A percentile compares a stretch with the other conserved stretches of the same genome.
Conservation (phyloP, 306 rosid genomes). For the Dryas octopetala region DNA sequence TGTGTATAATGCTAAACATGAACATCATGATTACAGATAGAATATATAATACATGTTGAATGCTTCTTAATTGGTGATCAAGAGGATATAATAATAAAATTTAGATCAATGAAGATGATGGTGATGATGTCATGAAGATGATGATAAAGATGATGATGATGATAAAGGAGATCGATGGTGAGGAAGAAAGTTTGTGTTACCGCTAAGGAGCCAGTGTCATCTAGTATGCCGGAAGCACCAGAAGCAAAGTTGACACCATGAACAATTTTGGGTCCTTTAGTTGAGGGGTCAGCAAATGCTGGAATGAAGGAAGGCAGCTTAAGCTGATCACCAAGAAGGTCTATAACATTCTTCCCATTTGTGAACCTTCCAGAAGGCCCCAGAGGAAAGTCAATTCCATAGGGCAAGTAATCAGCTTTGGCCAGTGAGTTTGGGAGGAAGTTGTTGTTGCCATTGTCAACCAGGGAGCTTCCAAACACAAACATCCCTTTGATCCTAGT, state of each 20-base stretch:
- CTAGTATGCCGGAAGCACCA: slow-evolving; percentile 53
- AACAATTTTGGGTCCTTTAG: slow-evolving; percentile 34
- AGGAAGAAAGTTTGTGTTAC: slow-evolving; percentile 17
- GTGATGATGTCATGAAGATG: not conserved
- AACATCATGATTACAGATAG: too few species aligned
- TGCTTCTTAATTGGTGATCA: too few species aligned
- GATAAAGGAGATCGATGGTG: not conserved
- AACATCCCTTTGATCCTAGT: slow-evolving; percentile 38
- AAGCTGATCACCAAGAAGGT: slow-evolving; percentile 40
- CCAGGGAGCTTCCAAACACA: slow-evolving; percentile 55
- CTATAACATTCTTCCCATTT: slow-evolving; percentile 48
- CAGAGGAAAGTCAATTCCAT: slow-evolving; percentile 45
- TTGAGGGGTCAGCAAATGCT: slow-evolving; percentile 36
- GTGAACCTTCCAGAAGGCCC: slow-evolving; percentile 55
- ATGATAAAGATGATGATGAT: not conserved
- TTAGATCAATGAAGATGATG: too few species aligned
- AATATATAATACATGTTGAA: too few species aligned
- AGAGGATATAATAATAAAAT: too few species aligned
- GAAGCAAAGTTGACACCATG: slow-evolving; percentile 52
- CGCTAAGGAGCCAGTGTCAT: slow-evolving; percentile 42
- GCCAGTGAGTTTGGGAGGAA: slow-evolving; percentile 36
- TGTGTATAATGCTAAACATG: too few species aligned
- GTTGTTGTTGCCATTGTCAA: slow-evolving; percentile 58
- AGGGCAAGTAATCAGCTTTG: slow-evolving; percentile 45
- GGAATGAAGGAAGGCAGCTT: slow-evolving; percentile 41